Evolutionary conservation across 73 alveolate genomes (phyloP).

Genomic region (Paramecium sonneborni): DNA sequence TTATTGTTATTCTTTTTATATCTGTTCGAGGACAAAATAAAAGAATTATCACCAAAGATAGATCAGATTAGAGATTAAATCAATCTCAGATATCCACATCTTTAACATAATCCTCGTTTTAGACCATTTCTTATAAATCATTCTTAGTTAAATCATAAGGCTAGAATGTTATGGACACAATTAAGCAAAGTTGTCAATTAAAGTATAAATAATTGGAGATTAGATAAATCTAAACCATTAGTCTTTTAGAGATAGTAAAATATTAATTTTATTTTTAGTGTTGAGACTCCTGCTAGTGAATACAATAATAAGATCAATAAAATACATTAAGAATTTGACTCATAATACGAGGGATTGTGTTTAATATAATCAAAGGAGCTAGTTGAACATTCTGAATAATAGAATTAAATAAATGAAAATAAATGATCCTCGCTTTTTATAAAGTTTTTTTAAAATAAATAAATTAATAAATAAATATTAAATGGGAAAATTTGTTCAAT

Average conservation of each 20-base stretch:
- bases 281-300: not conserved
- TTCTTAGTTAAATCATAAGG: not conserved
- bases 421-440: not conserved
- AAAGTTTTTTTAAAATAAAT: not conserved
- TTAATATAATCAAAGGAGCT: not conserved
- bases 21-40: not conserved
- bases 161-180: not conserved
- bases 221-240: not conserved
- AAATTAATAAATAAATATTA: no score
- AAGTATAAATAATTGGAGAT: not conserved
- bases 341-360: not conserved
- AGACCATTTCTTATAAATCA: not conserved
- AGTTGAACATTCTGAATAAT: not conserved
- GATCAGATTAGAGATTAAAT: constrained; percentile 37
- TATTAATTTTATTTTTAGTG: not conserved
- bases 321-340: constrained; percentile 1
- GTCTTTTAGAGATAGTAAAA: not conserved
- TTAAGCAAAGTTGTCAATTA: not conserved
- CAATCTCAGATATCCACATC: not conserved
- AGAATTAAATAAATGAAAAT: not conserved
- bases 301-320: not conserved
- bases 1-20: not conserved
- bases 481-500: not conserved
- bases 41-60: not conserved
- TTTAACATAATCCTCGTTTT: not conserved